Conservation (phyloP, 371 early-diverging fungal genomes). For the Modicella reniformis region DNA sequence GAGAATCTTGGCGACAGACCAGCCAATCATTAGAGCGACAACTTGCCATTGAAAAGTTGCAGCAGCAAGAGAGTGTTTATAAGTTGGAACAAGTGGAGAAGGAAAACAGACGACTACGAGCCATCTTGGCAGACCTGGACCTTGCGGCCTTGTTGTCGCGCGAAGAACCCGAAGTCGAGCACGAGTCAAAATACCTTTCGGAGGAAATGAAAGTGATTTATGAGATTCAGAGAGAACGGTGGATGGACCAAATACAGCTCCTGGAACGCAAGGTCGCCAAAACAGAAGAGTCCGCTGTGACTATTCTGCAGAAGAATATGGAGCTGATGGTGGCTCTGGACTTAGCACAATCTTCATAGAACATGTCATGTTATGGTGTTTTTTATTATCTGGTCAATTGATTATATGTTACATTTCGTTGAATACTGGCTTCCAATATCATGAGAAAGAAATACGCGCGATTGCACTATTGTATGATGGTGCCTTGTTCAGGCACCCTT, state of each 20-base stretch:
- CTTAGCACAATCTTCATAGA: conserved; percentile 19
- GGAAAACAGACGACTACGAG: conserved; percentile 26
- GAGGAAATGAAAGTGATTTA: conserved; percentile 8
- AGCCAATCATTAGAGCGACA: conserved; percentile 40
- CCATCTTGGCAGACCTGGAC: conserved; percentile 34
- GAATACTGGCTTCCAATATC: too few species aligned
- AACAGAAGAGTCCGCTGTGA: conserved; percentile 28
- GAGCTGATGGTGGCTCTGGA: conserved; percentile 48
- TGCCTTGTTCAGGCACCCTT: too few species aligned
- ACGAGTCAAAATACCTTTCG: background rate
- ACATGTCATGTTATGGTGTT: too few species aligned
- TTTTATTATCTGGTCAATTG: too few species aligned
- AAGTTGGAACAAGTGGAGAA: conserved; percentile 19
- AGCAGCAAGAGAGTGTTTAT: conserved; percentile 32
- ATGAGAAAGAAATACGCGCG: too few species aligned
- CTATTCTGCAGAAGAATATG: conserved; percentile 43
- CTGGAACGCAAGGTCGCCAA: conserved; percentile 45
- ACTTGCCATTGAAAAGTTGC: conserved; percentile 34
- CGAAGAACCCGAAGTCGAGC: background rate
- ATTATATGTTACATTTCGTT: too few species aligned
- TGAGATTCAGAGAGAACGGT: conserved; percentile 24
- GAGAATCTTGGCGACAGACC: conserved; percentile 19
- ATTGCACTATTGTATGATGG: too few species aligned
- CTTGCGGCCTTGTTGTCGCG: conserved; percentile 15
- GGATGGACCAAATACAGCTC: conserved; percentile 23